Base-by-base conservation (phyloP, 352 stramenopile genomes). In the Globisporangium solare region DNA sequence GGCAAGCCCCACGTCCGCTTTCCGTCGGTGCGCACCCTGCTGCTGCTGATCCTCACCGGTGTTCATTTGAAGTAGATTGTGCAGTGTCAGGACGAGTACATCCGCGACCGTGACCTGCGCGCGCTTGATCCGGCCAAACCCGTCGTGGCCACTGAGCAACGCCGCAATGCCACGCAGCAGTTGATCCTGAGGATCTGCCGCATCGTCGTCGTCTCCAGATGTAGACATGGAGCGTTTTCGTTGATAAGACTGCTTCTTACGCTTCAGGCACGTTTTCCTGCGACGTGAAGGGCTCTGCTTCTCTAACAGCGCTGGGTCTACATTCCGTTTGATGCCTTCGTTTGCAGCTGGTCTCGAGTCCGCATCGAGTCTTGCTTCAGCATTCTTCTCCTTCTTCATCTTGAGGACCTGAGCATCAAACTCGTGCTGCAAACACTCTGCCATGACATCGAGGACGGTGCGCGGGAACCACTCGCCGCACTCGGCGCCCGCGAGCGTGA, bases 181-280 rank as follows among this genome's bases (percentile, higher is more conserved):
- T 20, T 18, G 35, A 56, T 32, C 60, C 5, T 45, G 27, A 35
- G 27, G 27, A 35, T 47, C 11, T 59, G 54, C 22, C 60, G 54
- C 46, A 51, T 31, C 27, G 57, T 18, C 20, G 3, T 42, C 47
- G 4, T 60, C 45, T 6, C 60, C 15, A 17, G 39, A 56, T 2
- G 32, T 21, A 3, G 32, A 47, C 15, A 37, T 46, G 3, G 31
- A 27, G 21, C 48, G 40, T 7, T 14, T 14, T 27, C 43, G 58
- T 12, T 21, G 12, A 15, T 41, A 12, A 5, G 42, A 20, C 11
- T 27, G 54, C 8, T 61, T 63, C 54, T 87, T 90, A 32, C 77
- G 60, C 51, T 82, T 90, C 47, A 90, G 61, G 39, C 70, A 85
- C 18, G 59, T 72, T 42, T 78, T 81, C 35, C 63, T 77, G 31